A percentile compares a stretch with the other conserved stretches of the same genome.
These are phyloP conservation scores for Rhododendron kiyosumense DNA, from an alignment of 148 eudicot genomes.

Conservation along the genomic window DNA sequence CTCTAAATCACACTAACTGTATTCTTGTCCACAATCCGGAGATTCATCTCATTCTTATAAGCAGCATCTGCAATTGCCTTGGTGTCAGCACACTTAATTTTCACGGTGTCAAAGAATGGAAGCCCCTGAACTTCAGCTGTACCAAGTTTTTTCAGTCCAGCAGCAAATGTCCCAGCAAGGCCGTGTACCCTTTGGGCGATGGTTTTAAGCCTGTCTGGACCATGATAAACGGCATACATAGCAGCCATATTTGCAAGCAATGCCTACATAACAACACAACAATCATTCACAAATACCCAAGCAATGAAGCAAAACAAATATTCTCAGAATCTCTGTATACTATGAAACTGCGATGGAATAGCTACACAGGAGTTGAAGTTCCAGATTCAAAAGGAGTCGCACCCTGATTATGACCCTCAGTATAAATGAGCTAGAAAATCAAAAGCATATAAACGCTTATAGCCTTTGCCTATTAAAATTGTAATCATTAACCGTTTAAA, in stretches of 20 bases:
- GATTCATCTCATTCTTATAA: conserved; percentile 67
- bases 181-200: conserved; percentile 94
- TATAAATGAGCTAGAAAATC: neutral
- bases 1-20: conserved; percentile 47
- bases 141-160: conserved; percentile 87
- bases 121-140: conserved; percentile 72
- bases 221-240: conserved; percentile 96
- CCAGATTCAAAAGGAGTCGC: neutral
- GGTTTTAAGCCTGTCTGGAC: conserved; percentile 93
- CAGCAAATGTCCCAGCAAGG: conserved; percentile 83
- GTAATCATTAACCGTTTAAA: neutral
- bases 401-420: neutral
- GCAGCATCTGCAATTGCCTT: conserved; percentile 77
- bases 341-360: neutral
- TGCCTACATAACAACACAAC: conserved; percentile 45
- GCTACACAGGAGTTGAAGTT: neutral
- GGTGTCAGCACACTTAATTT: conserved; percentile 66
- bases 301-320: neutral
- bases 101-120: conserved; percentile 94
- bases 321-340: neutral
- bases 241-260: conserved; percentile 99
- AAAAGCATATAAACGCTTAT: neutral
- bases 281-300: neutral
- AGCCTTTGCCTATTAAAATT: neutral
- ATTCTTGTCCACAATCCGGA: conserved; percentile 70